Evolutionary conservation across 306 rosid genomes (phyloP).

Genomic region (Castanea crenata): DNA sequence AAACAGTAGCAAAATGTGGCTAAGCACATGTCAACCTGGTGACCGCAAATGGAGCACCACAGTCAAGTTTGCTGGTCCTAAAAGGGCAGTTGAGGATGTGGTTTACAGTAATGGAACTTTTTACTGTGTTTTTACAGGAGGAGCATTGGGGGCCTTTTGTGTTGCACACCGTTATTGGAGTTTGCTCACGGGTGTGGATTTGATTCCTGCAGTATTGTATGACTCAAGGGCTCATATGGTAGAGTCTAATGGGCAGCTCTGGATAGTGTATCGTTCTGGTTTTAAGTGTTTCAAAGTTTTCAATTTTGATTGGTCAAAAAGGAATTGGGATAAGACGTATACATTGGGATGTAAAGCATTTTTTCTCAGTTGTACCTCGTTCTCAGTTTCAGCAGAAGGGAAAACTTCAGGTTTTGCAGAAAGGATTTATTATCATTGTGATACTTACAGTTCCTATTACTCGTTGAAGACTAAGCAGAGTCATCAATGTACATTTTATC

Average conservation of each 20-base stretch:
- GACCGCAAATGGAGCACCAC: neutral
- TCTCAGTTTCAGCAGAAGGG: neutral
- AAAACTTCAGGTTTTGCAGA: neutral
- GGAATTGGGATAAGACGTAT: neutral
- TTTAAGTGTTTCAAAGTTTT: neutral
- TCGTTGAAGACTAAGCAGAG: neutral
- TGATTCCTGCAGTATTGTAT: neutral
- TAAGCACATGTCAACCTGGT: neutral
- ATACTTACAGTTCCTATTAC: neutral
- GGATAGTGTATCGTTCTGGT: neutral
- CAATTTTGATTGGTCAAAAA: neutral
- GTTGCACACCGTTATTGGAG: neutral
- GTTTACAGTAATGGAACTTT: neutral
- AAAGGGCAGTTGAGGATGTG: conserved; percentile 4
- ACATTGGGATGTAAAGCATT: neutral
- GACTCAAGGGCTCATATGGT: neutral
- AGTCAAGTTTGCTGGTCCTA: neutral
- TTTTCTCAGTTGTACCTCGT: neutral
- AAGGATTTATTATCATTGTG: neutral
- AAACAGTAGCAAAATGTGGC: neutral
- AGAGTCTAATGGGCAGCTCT: neutral
- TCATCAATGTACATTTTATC: neutral
- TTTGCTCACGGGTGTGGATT: neutral
- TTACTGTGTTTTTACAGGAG: neutral
- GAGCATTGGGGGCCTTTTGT: neutral